Base-by-base conservation (phyloP, 2,329 filamentous ascomycete species). In the Onygenales sp. region DNA sequence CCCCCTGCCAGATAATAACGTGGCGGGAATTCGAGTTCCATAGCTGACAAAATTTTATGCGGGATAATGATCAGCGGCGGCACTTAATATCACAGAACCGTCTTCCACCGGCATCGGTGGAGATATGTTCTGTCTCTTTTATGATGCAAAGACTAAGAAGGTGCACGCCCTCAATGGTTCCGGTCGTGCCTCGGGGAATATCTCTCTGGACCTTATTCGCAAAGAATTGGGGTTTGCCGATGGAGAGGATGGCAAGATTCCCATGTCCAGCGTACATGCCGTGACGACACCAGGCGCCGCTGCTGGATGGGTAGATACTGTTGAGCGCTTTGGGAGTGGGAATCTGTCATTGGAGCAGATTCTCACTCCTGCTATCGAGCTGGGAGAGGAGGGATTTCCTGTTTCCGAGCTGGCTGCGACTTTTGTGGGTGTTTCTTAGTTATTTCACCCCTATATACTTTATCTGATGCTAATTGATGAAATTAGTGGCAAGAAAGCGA, bases 81-180 rank as follows among this genome's bases (percentile, higher is more conserved):
- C 84, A 5, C 77, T 98, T 54, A 97, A 96, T 71, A 81, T 97
- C 66, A 95, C 92, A 0, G 93, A 98, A 67, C 93, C 93, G 7
- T 84, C 84, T 55, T 93, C 87, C 5, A 97, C 93, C 0, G 93
- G 93, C 42, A 96, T 98, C 56, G 93, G 93, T 54, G 93, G 93
- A 58, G 93, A 98, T 72, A 90, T 95, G 84, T 98, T 97, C 73
- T 91, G 91, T 69, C 81, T 97, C 38, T 96, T 83, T 77, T 97
- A 92, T 75, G 82, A 94, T 66, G 89, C 89, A 43, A 81, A 85
- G 61, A 88, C 85, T 0, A 86, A 87, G 65, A 86, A 87, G 58
- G 85, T 97, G 7, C 85, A 84, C 52, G 88, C 90, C 8, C 75
- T 97, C 69, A 98, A 98, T 69, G 93, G 91, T 17, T 96, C 91